A percentile compares a stretch with the other conserved stretches of the same genome.
Conservation (phyloP, 2,329 filamentous ascomycete genomes). For the Proliferodiscus dingleyae region DNA sequence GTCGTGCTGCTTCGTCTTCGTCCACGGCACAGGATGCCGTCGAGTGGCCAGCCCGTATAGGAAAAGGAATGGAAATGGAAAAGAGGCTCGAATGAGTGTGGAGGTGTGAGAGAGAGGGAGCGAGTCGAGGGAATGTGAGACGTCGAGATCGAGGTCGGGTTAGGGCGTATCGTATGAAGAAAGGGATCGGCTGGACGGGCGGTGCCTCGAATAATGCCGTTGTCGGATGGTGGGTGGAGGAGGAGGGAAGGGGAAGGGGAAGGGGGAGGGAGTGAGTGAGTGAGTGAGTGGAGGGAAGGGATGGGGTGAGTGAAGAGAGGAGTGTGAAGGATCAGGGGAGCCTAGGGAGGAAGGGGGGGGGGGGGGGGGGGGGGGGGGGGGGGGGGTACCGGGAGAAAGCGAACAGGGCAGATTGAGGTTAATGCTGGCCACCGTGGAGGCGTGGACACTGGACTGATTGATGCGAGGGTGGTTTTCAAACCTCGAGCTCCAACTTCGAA, state of each 20-base stretch:
- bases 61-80: constrained; percentile 11
- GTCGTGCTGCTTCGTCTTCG: neutral
- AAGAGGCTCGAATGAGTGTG: constrained; percentile 17
- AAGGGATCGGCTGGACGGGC: neutral
- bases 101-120: constrained; percentile 17
- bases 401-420: too few species aligned
- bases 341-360: too few species aligned
- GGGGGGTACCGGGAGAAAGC: too few species aligned
- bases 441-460: too few species aligned
- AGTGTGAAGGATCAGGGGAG: too few species aligned
- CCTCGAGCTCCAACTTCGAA: too few species aligned
- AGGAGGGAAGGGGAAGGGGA: neutral
- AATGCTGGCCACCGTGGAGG: too few species aligned
- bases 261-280: neutral
- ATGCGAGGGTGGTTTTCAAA: too few species aligned
- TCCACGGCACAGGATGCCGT: neutral
- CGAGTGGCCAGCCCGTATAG: neutral
- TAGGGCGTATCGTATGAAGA: constrained; percentile 1
- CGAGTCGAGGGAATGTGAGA: constrained; percentile 19
- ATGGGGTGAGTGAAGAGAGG: neutral
- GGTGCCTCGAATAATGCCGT: neutral
- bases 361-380: too few species aligned
- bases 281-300: neutral
- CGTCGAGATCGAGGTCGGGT: constrained; percentile 12
- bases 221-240: too few species aligned